Evolutionary conservation across 2,329 filamentous ascomycete genomes (phyloP).

Genomic region (Ophiostoma sp.): DNA sequence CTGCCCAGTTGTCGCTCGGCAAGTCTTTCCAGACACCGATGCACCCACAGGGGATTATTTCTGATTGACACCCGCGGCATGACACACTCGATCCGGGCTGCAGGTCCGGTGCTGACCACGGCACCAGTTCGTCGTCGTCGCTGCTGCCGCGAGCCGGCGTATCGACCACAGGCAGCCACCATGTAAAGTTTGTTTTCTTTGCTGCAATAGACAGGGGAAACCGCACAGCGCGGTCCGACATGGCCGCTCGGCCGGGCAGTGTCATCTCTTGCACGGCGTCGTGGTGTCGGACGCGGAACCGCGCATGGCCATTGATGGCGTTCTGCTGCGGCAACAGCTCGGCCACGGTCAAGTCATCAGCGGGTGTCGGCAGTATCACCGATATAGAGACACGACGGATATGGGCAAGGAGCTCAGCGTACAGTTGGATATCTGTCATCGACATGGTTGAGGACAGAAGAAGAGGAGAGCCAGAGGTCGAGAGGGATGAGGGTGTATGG

Average conservation of each 20-base stretch:
- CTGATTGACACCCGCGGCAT: slow-evolving; percentile 39
- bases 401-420: slow-evolving; percentile 61
- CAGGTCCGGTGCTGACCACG: slow-evolving; percentile 54
- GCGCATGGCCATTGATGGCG: slow-evolving; percentile 21
- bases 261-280: slow-evolving; percentile 34
- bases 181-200: slow-evolving; percentile 35
- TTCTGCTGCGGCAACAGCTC: slow-evolving; percentile 42
- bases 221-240: slow-evolving; percentile 30
- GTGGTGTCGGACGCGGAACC: slow-evolving; percentile 46
- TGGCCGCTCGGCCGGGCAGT: slow-evolving; percentile 43
- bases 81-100: slow-evolving; percentile 36
- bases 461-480: not conserved
- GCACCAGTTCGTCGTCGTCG: slow-evolving; percentile 33
- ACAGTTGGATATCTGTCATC: slow-evolving; percentile 37
- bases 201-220: slow-evolving; percentile 29
- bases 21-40: slow-evolving; percentile 77
- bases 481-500: not conserved
- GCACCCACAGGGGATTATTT: slow-evolving; percentile 37
- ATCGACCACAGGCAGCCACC: slow-evolving; percentile 45
- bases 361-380: slow-evolving; percentile 45
- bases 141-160: not conserved
- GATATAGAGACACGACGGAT: slow-evolving; percentile 59
- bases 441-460: not conserved
- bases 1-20: slow-evolving; percentile 95
- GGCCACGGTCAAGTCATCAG: slow-evolving; percentile 41